These are phyloP conservation scores for Chaetomium sp. DNA, from an alignment of 2,329 filamentous ascomycete genomes.

Conservation along the genomic window DNA sequence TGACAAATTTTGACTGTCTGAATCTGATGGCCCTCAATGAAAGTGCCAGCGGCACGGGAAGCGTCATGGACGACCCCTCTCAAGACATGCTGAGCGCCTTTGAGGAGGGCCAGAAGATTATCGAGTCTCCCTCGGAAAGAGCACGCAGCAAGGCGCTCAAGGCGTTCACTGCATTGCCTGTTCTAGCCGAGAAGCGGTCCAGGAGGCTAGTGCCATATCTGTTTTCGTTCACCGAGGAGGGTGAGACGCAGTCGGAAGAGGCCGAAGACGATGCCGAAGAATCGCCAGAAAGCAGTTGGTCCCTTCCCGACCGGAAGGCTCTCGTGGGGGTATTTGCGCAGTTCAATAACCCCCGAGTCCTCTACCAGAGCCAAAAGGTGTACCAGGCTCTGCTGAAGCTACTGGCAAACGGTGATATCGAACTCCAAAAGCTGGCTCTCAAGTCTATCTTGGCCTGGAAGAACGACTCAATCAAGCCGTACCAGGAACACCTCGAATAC, in stretches of 20 bases:
- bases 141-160: conserved; percentile 78
- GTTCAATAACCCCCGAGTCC: conserved; percentile 81
- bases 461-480: conserved; percentile 69
- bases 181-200: conserved; percentile 82
- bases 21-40: conserved; percentile 65
- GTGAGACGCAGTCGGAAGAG: conserved; percentile 45
- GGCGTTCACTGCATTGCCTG: conserved; percentile 72
- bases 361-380: conserved; percentile 77
- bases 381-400: conserved; percentile 73
- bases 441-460: conserved; percentile 92
- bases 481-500: conserved; percentile 83
- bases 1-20: conserved; percentile 83
- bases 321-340: conserved; percentile 80
- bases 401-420: conserved; percentile 83
- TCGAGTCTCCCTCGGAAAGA: conserved; percentile 53
- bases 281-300: conserved; percentile 57
- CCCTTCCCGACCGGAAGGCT: conserved; percentile 77
- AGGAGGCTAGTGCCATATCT: conserved; percentile 84
- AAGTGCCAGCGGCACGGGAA: conserved; percentile 54
- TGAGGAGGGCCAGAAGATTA: conserved; percentile 61
- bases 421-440: conserved; percentile 82
- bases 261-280: conserved; percentile 43
- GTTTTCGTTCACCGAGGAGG: conserved; percentile 71
- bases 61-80: conserved; percentile 54
- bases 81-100: conserved; percentile 66